Base-by-base conservation (phyloP, 1,284 basidiomycete species). In the Apiotrichum brassicae region DNA sequence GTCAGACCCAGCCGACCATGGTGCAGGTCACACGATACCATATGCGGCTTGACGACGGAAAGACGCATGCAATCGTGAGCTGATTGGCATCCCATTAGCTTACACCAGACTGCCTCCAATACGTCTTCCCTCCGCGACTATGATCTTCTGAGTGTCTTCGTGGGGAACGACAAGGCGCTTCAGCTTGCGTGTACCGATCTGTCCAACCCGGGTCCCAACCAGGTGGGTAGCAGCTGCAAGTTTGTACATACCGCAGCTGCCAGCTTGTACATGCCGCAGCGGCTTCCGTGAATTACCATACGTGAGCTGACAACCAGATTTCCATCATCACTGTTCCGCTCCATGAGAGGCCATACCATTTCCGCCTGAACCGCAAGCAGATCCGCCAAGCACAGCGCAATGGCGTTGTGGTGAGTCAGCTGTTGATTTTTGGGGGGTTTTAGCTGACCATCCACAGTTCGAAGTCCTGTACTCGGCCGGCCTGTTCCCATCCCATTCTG, bases 301-400 rank as follows among this genome's bases (percentile, higher is more conserved):
- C 12, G 1, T 19, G 37, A 23, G 32, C 38, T 51, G 32, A 48
- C 38, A 25, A 4, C 23, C 35, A 72, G 69, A 56, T 72, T 35
- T 71, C 71, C 4, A 71, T 73, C 45, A 72, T 73, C 53, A 69
- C 69, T 6, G 56, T 73, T 2, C 70, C 71, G 1, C 49, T 72
- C 16, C 70, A 73, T 46, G 69, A 73, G 49, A 51, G 61, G 38
- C 64, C 65, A 5, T 71, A 62, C 55, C 63, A 61, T 48, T 72
- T 68, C 61, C 58, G 61, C 30, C 54, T 65, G 48, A 73, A 69
- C 43, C 57, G 59, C 30, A 70, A 69, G 47, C 71, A 66, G 56
- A 64, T 74, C 51, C 59, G 63, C 16, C 65, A 66, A 46, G 71
- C 71, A 12, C 64, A 71, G 43, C 55, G 71, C 6, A 70, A 71